A percentile compares a stretch with the other conserved stretches of the same genome.
These are phyloP conservation scores for Phlebopus sp. DNA, from an alignment of 1,284 basidiomycete species.

Conservation along the genomic window DNA sequence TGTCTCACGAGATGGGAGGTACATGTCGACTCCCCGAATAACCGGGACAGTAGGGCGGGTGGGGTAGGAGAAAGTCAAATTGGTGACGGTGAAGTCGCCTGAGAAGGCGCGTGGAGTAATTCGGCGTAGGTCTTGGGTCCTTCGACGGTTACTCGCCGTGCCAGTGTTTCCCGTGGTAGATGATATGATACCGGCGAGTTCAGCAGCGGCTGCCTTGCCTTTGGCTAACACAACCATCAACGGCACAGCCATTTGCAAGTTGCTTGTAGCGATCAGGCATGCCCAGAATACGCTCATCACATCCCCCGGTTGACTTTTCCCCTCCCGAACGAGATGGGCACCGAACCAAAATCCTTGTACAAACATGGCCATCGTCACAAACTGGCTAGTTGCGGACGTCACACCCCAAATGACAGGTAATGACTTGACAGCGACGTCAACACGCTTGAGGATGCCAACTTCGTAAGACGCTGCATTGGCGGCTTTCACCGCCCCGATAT, in stretches of 20 bases:
- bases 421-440: constrained; percentile 48
- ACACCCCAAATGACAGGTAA: constrained; percentile 77
- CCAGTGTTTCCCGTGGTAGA: constrained; percentile 24
- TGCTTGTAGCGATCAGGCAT: constrained; percentile 83
- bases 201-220: constrained; percentile 57
- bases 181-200: constrained; percentile 23
- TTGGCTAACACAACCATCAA: constrained; percentile 77
- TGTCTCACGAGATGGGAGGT: constrained; percentile 68
- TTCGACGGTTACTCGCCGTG: constrained; percentile 13
- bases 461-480: constrained; percentile 85
- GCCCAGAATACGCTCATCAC: constrained; percentile 98
- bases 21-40: constrained; percentile 51
- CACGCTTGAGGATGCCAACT: constrained; percentile 42
- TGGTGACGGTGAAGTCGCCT: constrained; percentile 81
- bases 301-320: constrained; percentile 65
- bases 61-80: constrained; percentile 78
- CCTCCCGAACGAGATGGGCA: constrained; percentile 77
- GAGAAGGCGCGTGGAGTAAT: constrained; percentile 57
- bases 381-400: constrained; percentile 68
- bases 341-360: constrained; percentile 98
- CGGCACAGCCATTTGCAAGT: constrained; percentile 84
- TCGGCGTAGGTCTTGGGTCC: constrained; percentile 46
- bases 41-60: constrained; percentile 56
- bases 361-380: constrained; percentile 88
- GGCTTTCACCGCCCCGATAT: constrained; percentile 92